Percentiles rank a stretch among this genome's conserved stretches.
phyloP scores from a whole-genome alignment of 192 early-diverging fungal species.

The Mortierella claussenii region DNA sequence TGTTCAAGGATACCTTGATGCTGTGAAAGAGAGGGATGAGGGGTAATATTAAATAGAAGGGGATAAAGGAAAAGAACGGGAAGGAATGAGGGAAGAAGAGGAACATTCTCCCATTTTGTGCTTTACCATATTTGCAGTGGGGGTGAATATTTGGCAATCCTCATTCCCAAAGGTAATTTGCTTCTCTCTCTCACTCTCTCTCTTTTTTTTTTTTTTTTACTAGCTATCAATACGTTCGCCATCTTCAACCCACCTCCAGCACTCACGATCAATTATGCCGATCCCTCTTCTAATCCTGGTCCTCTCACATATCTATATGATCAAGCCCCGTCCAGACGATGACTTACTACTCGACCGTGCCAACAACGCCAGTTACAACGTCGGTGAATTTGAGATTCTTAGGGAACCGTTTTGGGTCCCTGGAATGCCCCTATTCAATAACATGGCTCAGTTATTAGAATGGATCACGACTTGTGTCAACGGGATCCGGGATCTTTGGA shows the following conservation, averaged over 20 bases:
- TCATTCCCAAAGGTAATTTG: background rate
- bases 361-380: too few species aligned
- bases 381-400: conserved; percentile 17
- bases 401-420: conserved; percentile 25
- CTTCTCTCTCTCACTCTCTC: background rate
- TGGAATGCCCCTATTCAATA: conserved; percentile 41
- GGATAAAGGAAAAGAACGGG: too few species aligned
- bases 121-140: background rate
- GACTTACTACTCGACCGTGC: background rate
- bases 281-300: conserved; percentile 19
- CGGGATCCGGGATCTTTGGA: conserved; percentile 13
- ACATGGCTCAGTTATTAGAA: conserved; percentile 30
- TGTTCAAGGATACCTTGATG: too few species aligned
- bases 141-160: too few species aligned
- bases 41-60: too few species aligned
- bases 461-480: conserved; percentile 26
- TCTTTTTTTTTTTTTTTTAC: background rate
- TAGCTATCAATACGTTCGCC: background rate
- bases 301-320: conserved; percentile 35
- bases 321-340: conserved; percentile 16
- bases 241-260: background rate
- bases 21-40: too few species aligned
- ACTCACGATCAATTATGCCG: background rate
- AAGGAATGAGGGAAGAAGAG: too few species aligned
- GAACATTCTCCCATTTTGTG: background rate